Percentiles rank a stretch among this genome's conserved stretches.
phyloP scores from a whole-genome alignment of 1,139 yeast species.

The Arxiozyma slooffiae region DNA sequence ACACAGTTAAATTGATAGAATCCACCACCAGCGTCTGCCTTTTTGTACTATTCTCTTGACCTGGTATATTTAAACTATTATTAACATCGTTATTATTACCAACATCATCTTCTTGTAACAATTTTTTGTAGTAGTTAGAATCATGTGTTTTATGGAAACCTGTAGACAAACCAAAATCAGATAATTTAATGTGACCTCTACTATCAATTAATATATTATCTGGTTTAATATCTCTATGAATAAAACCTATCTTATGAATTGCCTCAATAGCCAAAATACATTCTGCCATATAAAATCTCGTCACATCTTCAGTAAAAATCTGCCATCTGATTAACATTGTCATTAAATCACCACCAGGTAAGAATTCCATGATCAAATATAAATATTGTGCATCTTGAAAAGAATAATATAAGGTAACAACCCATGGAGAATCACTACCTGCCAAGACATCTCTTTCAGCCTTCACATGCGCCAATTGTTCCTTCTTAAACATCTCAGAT shows the following conservation, averaged over 20 bases:
- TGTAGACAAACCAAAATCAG: slow-evolving; percentile 77
- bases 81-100: slow-evolving; percentile 9
- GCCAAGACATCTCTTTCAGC: slow-evolving; percentile 82
- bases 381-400: slow-evolving; percentile 70
- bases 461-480: slow-evolving; percentile 73
- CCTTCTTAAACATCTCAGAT: slow-evolving; percentile 75
- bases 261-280: slow-evolving; percentile 81
- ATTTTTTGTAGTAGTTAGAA: slow-evolving; percentile 63
- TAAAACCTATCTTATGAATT: slow-evolving; percentile 67
- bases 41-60: slow-evolving; percentile 21
- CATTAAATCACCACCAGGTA: slow-evolving; percentile 83
- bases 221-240: slow-evolving; percentile 76
- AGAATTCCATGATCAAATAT: slow-evolving; percentile 72
- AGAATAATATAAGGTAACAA: slow-evolving; percentile 68
- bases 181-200: slow-evolving; percentile 66
- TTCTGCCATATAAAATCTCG: slow-evolving; percentile 78
- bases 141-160: slow-evolving; percentile 84
- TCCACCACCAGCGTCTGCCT: slow-evolving; percentile 88
- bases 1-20: slow-evolving; percentile 89
- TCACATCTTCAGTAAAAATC: slow-evolving; percentile 73
- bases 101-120: slow-evolving; percentile 50
- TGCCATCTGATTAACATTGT: slow-evolving; percentile 85
- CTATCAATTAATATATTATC: slow-evolving; percentile 73
- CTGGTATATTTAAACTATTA: slow-evolving; percentile 29
- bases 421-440: slow-evolving; percentile 83